Conservation (phyloP, 179 eudicot species). For the Spinacia oleracea region DNA sequence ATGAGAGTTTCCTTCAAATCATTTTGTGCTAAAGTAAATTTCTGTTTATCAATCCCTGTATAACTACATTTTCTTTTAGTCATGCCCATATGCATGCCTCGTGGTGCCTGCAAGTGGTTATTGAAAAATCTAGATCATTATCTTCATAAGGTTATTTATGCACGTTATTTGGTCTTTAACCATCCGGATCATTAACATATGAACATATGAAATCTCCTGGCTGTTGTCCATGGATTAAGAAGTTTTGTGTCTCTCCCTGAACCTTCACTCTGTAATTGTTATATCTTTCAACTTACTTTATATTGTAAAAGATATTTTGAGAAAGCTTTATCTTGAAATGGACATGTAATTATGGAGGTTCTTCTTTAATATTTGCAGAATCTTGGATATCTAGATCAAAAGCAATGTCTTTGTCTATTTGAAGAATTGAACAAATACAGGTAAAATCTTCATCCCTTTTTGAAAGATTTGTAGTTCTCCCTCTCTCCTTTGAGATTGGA, state of each 20-base stretch:
- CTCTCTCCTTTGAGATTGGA: conserved; percentile 5
- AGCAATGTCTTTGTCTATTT: conserved; percentile 71
- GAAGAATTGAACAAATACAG: conserved; percentile 92
- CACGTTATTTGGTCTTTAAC: not conserved
- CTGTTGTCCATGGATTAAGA: not conserved
- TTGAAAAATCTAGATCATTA: not conserved
- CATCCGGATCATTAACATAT: not conserved
- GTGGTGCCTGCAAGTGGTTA: not conserved
- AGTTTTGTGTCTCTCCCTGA: not conserved
- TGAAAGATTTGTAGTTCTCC: not conserved
- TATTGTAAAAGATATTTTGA: not conserved
- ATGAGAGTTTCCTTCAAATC: not conserved
- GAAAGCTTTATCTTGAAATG: not conserved
- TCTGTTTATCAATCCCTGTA: not conserved
- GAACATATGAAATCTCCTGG: not conserved
- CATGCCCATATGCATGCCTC: not conserved
- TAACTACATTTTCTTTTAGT: not conserved
- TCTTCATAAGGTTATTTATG: not conserved
- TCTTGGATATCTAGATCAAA: conserved; percentile 58
- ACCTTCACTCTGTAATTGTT: not conserved
- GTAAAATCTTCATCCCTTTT: conserved; percentile 36
- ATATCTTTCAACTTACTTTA: not conserved
- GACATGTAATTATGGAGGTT: not conserved
- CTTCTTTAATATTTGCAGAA: conserved; percentile 39
- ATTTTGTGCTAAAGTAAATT: not conserved